Conservation (phyloP, 78 protist genomes). For the Isochrysis galbana region DNA sequence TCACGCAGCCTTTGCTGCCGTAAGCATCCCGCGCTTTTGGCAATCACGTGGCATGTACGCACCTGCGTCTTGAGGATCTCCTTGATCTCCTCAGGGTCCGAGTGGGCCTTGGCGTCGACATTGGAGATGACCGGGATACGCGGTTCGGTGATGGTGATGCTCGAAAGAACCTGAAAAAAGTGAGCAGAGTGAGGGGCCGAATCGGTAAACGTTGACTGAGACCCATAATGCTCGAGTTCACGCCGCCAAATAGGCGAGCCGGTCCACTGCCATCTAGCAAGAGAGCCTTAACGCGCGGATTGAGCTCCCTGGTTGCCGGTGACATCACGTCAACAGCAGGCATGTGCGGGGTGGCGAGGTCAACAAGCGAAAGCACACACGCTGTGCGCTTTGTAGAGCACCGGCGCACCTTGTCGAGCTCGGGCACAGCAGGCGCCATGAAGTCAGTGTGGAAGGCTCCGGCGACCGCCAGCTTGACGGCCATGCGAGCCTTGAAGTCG, state of each 20-base stretch:
- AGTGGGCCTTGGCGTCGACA: slow-evolving; percentile 53
- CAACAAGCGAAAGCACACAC: too few relatives aligned
- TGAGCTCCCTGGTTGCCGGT: too few relatives aligned
- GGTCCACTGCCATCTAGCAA: background rate
- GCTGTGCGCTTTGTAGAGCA: too few relatives aligned
- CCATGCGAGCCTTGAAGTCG: slow-evolving; percentile 55
- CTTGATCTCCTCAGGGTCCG: slow-evolving; percentile 38
- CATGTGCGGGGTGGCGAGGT: too few relatives aligned
- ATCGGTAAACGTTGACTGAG: background rate
- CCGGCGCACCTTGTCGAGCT: background rate
- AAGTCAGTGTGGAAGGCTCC: slow-evolving; percentile 62
- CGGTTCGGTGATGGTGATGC: background rate
- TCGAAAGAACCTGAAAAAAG: background rate
- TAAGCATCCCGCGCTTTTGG: too few relatives aligned
- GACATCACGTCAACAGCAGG: too few relatives aligned
- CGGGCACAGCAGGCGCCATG: slow-evolving; percentile 37
- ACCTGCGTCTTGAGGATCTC: slow-evolving; percentile 39
- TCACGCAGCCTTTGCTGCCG: too few relatives aligned
- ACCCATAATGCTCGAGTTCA: background rate
- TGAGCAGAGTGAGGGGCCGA: too few relatives aligned
- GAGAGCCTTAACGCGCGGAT: too few relatives aligned
- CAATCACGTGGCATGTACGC: too few relatives aligned
- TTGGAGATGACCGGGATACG: slow-evolving; percentile 55
- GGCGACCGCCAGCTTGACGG: slow-evolving; percentile 49
- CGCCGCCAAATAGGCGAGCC: background rate